Base-by-base conservation (phyloP, 768 basidiomycete species). In the Asterophora lycoperdoides region DNA sequence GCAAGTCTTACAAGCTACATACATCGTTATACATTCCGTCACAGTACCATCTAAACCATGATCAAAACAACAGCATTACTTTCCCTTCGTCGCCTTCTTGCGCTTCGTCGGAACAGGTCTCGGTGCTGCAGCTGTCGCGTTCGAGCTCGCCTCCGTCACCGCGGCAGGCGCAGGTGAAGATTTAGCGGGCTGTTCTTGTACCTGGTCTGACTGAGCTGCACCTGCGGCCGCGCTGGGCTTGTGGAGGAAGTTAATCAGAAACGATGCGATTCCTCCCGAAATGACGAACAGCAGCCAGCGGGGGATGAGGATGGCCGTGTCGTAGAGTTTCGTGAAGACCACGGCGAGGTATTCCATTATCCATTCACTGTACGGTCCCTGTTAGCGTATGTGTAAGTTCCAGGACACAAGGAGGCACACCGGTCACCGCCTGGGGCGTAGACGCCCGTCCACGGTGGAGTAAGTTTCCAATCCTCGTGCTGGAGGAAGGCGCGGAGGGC, bases 401-500 rank as follows among this genome's bases (percentile, higher is more conserved):
- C 15, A 39, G 14, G 20, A 11, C 36, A 20, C 32, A 36, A 29
- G 14, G 46, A 17, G n/a, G 13, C 13, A 48, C 60, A 89, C 91
- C 83, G 76, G 47, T 74, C 73, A 34, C 92, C 91, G 33, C 89
- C 90, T 7, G 92, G 92, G 8, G 80, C 79, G 56, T 79, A 94
- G 29, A 70, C 59, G 9, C 81, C 72, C 13, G 68, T 66, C 93
- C 92, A 95, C 2, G 83, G 79, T 6, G 78, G 71, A n/a, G 78
- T 78, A 3, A 70, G 60, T 48, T 73, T 71, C 79, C 82, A 93
- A 15, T 63, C 74, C 50, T 87, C 84, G 9, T 77, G 71, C 54
- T 73, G 71, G 49, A 95, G 68, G 64, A 86, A 90, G 44, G 77
- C 71, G 43, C 82, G 80, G 34, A 95, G 61, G 14, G 76, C 64